These are phyloP conservation scores for Suillus brevipes DNA, from an alignment of 768 basidiomycete species.

Conservation along the genomic window DNA sequence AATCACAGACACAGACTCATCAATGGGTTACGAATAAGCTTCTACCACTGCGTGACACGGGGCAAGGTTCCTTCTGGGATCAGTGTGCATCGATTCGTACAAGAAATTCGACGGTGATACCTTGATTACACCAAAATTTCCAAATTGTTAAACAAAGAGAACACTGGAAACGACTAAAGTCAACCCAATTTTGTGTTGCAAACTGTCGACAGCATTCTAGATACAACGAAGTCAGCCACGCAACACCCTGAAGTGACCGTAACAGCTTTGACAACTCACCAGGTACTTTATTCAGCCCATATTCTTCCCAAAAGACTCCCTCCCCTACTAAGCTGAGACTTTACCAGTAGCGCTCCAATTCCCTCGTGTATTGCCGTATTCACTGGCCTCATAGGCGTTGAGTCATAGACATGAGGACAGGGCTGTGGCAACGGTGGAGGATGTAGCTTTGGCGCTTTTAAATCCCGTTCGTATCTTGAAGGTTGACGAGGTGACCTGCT, in stretches of 20 bases:
- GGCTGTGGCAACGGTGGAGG: conserved; percentile 61
- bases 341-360: conserved; percentile 60
- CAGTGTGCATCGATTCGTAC: no score
- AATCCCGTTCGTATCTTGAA: conserved; percentile 76
- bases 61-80: no score
- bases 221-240: neutral
- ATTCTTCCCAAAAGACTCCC: conserved; percentile 64
- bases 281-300: conserved; percentile 38
- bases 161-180: neutral
- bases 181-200: neutral
- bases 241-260: neutral
- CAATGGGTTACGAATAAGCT: no score
- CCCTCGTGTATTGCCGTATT: conserved; percentile 74
- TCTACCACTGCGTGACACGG: no score
- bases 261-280: neutral
- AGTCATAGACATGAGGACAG: conserved; percentile 77
- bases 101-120: no score
- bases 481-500: conserved; percentile 54
- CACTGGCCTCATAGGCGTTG: conserved; percentile 71
- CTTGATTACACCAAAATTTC: no score
- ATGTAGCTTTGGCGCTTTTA: conserved; percentile 53
- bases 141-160: no score
- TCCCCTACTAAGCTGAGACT: conserved; percentile 33
- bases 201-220: neutral
- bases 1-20: no score